Evolutionary conservation across 495 filamentous ascomycete genomes (phyloP).

Genomic region (Talaromyces thailandensis): DNA sequence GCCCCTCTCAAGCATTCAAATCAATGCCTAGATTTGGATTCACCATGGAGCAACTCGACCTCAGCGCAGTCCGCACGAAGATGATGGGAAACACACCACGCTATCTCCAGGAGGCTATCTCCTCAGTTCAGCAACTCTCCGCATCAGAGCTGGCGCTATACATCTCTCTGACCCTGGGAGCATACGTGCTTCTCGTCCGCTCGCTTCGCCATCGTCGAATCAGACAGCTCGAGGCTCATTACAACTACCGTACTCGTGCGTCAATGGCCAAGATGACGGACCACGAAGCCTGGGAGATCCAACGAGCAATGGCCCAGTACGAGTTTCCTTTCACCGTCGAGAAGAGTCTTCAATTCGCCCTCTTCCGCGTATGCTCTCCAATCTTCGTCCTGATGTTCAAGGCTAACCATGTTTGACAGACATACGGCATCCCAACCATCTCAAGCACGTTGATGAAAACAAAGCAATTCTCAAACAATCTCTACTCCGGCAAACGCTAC

Average conservation of each 20-base stretch:
- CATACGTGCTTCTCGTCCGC: conserved; percentile 6
- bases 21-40: background rate
- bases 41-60: background rate
- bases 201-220: conserved; percentile 42
- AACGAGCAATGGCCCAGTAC: conserved; percentile 33
- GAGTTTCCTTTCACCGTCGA: conserved; percentile 52
- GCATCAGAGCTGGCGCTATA: background rate
- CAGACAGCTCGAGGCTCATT: conserved; percentile 32
- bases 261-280: conserved; percentile 55
- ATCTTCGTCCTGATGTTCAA: conserved; percentile 2
- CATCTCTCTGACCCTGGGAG: background rate
- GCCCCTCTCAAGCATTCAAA: background rate
- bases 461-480: conserved; percentile 44
- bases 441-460: conserved; percentile 48
- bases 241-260: conserved; percentile 42
- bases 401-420: conserved; percentile 25
- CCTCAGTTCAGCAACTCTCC: background rate
- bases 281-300: conserved; percentile 49
- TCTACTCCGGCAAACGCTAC: conserved; percentile 50
- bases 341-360: conserved; percentile 52
- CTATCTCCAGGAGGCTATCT: background rate
- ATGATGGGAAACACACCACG: background rate
- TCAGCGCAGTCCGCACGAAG: background rate
- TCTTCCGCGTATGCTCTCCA: conserved; percentile 33
- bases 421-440: conserved; percentile 59